Conservation (phyloP, 164 flowering plant genomes). For the Paratinospora sagittata region DNA sequence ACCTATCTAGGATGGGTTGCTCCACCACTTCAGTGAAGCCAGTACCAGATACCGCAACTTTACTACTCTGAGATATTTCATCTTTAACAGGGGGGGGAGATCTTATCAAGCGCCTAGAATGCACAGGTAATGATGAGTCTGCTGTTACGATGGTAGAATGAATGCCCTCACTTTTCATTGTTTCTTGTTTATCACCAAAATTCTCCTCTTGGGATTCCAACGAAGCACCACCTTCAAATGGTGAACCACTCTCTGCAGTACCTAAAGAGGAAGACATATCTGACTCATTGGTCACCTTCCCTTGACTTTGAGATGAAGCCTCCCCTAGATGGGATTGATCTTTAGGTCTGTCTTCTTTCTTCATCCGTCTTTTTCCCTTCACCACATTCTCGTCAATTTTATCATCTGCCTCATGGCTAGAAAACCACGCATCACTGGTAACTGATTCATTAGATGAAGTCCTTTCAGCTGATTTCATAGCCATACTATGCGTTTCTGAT, state of each 20-base stretch:
- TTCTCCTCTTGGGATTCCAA: conserved; percentile 26
- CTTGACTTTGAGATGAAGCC: conserved; percentile 24
- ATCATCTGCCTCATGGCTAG: conserved; percentile 66
- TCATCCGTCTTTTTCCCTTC: conserved; percentile 24
- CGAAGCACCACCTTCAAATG: conserved; percentile 26
- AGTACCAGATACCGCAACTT: conserved; percentile 23
- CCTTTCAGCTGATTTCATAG: conserved; percentile 36
- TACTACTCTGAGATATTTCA: conserved; percentile 22
- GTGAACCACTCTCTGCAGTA: conserved; percentile 23
- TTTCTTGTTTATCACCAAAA: conserved; percentile 20
- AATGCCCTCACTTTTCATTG: conserved; percentile 15
- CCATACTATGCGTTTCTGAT: conserved; percentile 39
- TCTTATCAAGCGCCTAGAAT: conserved; percentile 25
- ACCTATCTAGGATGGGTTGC: conserved; percentile 16
- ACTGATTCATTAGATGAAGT: conserved; percentile 60
- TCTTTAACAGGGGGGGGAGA: conserved; percentile 30
- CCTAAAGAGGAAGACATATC: conserved; percentile 24
- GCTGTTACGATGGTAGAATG: conserved; percentile 17
- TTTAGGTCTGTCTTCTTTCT: conserved; percentile 25
- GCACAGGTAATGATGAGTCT: conserved; percentile 26
- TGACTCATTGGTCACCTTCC: conserved; percentile 25
- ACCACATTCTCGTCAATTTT: conserved; percentile 31
- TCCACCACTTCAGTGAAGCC: conserved; percentile 21
- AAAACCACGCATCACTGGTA: conserved; percentile 72
- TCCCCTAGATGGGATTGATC: conserved; percentile 24